Conservation (phyloP, 2,329 filamentous ascomycete genomes). For the Talaromyces atroroseus region DNA sequence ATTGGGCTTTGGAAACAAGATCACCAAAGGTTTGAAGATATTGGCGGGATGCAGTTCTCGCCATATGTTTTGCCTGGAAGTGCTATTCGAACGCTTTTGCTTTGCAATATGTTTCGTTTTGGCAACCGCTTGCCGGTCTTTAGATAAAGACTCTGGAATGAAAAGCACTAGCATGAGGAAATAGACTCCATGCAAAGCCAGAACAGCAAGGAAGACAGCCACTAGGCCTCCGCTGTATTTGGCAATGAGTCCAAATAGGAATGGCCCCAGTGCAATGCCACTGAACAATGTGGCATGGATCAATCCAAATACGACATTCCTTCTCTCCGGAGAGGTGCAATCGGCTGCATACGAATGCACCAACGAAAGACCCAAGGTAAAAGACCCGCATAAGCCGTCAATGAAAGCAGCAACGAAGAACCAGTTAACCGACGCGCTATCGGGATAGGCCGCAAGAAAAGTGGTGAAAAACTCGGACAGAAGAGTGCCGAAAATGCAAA, state of each 20-base stretch:
- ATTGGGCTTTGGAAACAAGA: constrained; percentile 61
- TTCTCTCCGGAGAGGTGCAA: constrained; percentile 72
- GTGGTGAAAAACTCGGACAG: constrained; percentile 71
- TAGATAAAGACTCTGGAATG: constrained; percentile 79
- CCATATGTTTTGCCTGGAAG: constrained; percentile 21
- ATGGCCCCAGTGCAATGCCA: constrained; percentile 81
- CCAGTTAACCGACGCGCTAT: constrained; percentile 68
- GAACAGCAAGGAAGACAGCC: constrained; percentile 75
- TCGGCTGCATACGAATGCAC: constrained; percentile 85
- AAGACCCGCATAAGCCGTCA: constrained; percentile 83
- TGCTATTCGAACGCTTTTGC: constrained; percentile 27
- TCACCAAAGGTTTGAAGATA: constrained; percentile 68
- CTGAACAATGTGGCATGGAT: constrained; percentile 84
- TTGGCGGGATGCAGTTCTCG: constrained; percentile 50
- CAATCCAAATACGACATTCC: constrained; percentile 80
- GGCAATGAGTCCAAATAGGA: constrained; percentile 74
- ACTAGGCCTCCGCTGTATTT: constrained; percentile 68
- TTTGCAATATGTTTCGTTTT: constrained; percentile 59
- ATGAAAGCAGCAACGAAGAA: constrained; percentile 69
- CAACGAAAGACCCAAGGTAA: constrained; percentile 74
- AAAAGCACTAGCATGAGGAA: constrained; percentile 64
- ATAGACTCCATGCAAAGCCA: constrained; percentile 68
- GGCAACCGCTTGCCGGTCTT: constrained; percentile 63
- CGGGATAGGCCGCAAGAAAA: constrained; percentile 68
- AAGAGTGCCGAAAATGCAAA: constrained; percentile 70